Conservation (phyloP, 1,284 basidiomycete genomes). For the Coniferiporia sulphurascens region DNA sequence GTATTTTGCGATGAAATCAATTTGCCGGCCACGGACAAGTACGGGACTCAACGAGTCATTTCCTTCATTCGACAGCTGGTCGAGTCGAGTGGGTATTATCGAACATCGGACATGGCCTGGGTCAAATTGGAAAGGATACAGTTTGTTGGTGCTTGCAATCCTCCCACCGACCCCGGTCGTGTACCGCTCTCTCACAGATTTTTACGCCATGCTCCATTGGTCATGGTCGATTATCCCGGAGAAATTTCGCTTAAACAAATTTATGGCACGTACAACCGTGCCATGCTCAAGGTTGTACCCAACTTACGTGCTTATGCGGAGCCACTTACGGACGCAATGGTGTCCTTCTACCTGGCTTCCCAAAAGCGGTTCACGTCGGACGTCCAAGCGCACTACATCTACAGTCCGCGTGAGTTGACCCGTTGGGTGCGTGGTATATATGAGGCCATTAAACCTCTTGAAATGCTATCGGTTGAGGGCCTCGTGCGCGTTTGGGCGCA, state of each 20-base stretch:
- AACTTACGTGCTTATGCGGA: slow-evolving; percentile 91
- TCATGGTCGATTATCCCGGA: slow-evolving; percentile 99
- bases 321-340: slow-evolving; percentile 97
- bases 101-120: slow-evolving; percentile 94
- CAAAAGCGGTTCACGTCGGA: slow-evolving; percentile 95
- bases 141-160: slow-evolving; percentile 99
- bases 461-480: slow-evolving; percentile 88
- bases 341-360: slow-evolving; percentile 90
- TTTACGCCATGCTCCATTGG: slow-evolving; percentile 95
- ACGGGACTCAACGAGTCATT: slow-evolving; percentile 97
- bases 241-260: slow-evolving; percentile 97
- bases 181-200: slow-evolving; percentile 97
- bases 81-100: slow-evolving; percentile 94
- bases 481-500: slow-evolving; percentile 98
- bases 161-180: slow-evolving; percentile 98
- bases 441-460: slow-evolving; percentile 91
- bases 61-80: slow-evolving; percentile 98
- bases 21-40: slow-evolving; percentile 94
- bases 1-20: slow-evolving; percentile 99
- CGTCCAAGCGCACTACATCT: slow-evolving; percentile 96
- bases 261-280: slow-evolving; percentile 98
- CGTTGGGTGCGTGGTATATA: slow-evolving; percentile 98
- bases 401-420: slow-evolving; percentile 98
- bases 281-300: slow-evolving; percentile 92
- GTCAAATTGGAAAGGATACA: slow-evolving; percentile 97